Percentiles rank a stretch among this genome's conserved stretches.
These are phyloP conservation scores for Glycine tomentella DNA, from an alignment of 306 rosid genomes.

Conservation along the genomic window DNA sequence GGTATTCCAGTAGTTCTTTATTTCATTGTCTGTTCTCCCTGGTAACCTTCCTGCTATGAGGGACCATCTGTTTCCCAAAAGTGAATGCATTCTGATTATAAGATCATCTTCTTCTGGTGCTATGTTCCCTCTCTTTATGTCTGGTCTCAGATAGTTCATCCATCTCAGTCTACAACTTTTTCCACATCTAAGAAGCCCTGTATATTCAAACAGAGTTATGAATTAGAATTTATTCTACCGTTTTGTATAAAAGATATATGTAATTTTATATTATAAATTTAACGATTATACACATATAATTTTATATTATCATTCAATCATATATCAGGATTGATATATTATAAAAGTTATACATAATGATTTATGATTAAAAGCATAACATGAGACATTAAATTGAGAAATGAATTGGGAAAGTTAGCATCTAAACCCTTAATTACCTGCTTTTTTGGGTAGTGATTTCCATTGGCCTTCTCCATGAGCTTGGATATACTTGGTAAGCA, in stretches of 20 bases:
- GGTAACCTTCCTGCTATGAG: constrained; percentile 89
- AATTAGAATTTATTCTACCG: not conserved
- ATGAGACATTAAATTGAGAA: not conserved
- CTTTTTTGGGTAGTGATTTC: constrained; percentile 81
- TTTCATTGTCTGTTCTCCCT: constrained; percentile 85
- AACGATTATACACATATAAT: too few species aligned
- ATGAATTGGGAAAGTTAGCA: not conserved
- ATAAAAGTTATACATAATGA: too few species aligned
- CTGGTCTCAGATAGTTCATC: constrained; percentile 84
- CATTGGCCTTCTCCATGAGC: constrained; percentile 86
- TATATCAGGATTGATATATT: too few species aligned
- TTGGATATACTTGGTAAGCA: constrained; percentile 70
- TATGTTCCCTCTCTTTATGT: constrained; percentile 82
- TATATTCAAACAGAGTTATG: not conserved
- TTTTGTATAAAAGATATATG: too few species aligned
- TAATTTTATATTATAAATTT: too few species aligned
- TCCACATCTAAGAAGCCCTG: constrained; percentile 89
- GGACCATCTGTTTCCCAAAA: constrained; percentile 83
- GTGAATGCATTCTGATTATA: constrained; percentile 74
- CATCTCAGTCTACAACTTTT: constrained; percentile 88
- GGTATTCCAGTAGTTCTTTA: constrained; percentile 90
- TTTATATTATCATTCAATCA: too few species aligned
- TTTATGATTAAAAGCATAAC: too few species aligned
- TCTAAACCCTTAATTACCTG: constrained; percentile 56
- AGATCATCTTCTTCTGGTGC: constrained; percentile 74